phyloP scores from a whole-genome alignment of 2,329 filamentous ascomycete genomes.

The Verticillium tricorpus region DNA sequence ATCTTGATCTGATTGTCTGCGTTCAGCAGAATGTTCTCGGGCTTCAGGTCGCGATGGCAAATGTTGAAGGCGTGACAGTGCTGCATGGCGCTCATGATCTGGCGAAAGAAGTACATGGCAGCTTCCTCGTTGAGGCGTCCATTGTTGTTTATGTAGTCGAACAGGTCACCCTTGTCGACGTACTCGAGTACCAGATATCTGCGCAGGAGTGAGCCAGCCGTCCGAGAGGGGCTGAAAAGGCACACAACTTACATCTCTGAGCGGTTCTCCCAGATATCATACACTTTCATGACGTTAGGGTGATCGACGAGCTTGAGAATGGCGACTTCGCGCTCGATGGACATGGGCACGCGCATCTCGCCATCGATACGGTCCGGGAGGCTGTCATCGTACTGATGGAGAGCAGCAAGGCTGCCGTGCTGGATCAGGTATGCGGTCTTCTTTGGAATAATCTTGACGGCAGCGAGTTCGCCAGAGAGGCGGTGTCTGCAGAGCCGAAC shows the following conservation, averaged over 20 bases:
- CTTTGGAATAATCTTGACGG: conserved; percentile 94
- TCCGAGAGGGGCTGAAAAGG: no score
- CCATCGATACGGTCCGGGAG: conserved; percentile 52
- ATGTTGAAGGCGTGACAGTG: conserved; percentile 95
- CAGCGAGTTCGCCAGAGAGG: conserved; percentile 73
- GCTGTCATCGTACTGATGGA: conserved; percentile 68
- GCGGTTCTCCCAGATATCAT: conserved; percentile 97
- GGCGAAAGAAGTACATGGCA: conserved; percentile 80
- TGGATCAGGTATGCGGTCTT: conserved; percentile 74
- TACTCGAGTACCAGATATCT: conserved; percentile 96
- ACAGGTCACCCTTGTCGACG: conserved; percentile 74
- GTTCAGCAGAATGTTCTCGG: conserved; percentile 91
- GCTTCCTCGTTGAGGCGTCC: conserved; percentile 75
- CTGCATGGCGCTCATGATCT: conserved; percentile 86
- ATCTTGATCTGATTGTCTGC: conserved; percentile 76
- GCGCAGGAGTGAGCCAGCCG: conserved; percentile 15
- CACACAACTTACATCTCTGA: conserved; percentile 75
- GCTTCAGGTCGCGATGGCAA: conserved; percentile 93
- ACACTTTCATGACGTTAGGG: conserved; percentile 87
- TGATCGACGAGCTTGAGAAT: conserved; percentile 97
- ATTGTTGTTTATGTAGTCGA: conserved; percentile 74
- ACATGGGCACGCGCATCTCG: conserved; percentile 72
- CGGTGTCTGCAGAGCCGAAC: conserved; percentile 82
- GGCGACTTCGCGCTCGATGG: conserved; percentile 90
- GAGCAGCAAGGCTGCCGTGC: conserved; percentile 77